Base-by-base conservation (phyloP, 495 filamentous ascomycete genomes). In the Trichoderma orchidacearum region DNA sequence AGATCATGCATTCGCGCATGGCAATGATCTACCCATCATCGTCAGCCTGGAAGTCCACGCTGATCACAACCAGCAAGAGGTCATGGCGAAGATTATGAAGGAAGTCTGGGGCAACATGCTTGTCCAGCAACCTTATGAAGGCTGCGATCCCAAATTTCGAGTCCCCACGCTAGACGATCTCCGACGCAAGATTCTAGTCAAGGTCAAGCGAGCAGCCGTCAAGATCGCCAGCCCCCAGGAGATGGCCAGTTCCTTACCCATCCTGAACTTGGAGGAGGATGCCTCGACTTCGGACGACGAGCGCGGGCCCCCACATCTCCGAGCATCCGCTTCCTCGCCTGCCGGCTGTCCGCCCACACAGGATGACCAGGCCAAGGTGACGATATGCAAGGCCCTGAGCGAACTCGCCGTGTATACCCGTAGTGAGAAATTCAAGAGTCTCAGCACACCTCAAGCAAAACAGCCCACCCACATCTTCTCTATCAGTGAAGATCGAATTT, bases 81-180 rank as follows among this genome's bases (percentile, higher is more conserved):
- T 82, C 28, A 95, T 96, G 86, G 90, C 95, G 0, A 77, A 90
- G 55, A 96, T 96, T 54, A 96, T 97, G 83, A 82, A 82, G 57
- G 80, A 94, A 57, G 83, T 85, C 38, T 97, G 89, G 88, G 80
- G 73, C 32, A 85, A 78, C 0, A 65, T 85, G 61, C 74, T 97
- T 9, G 74, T 96, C 2, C 81, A 90, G 28, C 64, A 77, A 18
- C 67, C 71, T 3, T 62, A 71, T 32, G 69, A 74, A 7, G 48
- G 62, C 28, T 72, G 67, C 51, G 58, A 71, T 41, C 76, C 77
- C 0, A 68, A 75, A n/a, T 66, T 75, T n/a, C 67, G 74, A 9
- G 78, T 92, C 17, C 92, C 92, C 1, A 75, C 74, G 7, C 77
- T 90, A 6, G 76, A 76, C n/a, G 78, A 87, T 27, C 65, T 96